These are phyloP conservation scores for Trypanosoma conorhini DNA, from an alignment of 208 protist species.

Conservation along the genomic window DNA sequence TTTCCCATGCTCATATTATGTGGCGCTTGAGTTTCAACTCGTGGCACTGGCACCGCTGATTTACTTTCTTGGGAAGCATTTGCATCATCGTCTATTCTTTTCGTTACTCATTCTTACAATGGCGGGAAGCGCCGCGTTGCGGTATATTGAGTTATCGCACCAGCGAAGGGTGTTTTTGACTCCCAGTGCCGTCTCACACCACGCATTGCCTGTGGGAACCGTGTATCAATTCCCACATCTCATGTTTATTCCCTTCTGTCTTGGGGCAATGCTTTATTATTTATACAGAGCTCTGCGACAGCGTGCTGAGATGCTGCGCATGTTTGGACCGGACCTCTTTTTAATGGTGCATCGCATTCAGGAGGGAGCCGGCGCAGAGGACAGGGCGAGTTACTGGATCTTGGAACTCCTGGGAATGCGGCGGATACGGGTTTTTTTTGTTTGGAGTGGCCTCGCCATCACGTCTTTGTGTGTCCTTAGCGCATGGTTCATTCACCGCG, in stretches of 20 bases:
- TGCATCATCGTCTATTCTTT: slow-evolving; percentile 25
- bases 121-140: slow-evolving; percentile 11
- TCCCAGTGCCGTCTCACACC: slow-evolving; percentile 3
- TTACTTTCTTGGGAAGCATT: slow-evolving; percentile 23
- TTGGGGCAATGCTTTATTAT: slow-evolving; percentile 27
- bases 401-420: slow-evolving; percentile 22
- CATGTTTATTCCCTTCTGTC: slow-evolving; percentile 32
- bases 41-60: slow-evolving; percentile 16
- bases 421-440: slow-evolving; percentile 20
- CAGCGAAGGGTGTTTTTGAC: background rate
- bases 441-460: slow-evolving; percentile 23
- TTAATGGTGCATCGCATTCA: slow-evolving; percentile 8
- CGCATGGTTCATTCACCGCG: slow-evolving; percentile 16
- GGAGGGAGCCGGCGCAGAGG: slow-evolving; percentile 1
- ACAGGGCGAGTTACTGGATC: slow-evolving; percentile 28
- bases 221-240: slow-evolving; percentile 32
- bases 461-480: slow-evolving; percentile 12
- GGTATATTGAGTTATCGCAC: slow-evolving; percentile 16
- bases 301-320: slow-evolving; percentile 22
- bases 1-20: slow-evolving; percentile 38
- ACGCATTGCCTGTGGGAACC: slow-evolving; percentile 18
- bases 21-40: slow-evolving; percentile 40
- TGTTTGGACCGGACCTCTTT: slow-evolving; percentile 32
- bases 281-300: slow-evolving; percentile 24
- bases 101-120: slow-evolving; percentile 4